A percentile compares a stretch with the other conserved stretches of the same genome.
These are phyloP conservation scores for Geotrichum fermentans DNA, from an alignment of 1,139 yeast species.

Conservation along the genomic window DNA sequence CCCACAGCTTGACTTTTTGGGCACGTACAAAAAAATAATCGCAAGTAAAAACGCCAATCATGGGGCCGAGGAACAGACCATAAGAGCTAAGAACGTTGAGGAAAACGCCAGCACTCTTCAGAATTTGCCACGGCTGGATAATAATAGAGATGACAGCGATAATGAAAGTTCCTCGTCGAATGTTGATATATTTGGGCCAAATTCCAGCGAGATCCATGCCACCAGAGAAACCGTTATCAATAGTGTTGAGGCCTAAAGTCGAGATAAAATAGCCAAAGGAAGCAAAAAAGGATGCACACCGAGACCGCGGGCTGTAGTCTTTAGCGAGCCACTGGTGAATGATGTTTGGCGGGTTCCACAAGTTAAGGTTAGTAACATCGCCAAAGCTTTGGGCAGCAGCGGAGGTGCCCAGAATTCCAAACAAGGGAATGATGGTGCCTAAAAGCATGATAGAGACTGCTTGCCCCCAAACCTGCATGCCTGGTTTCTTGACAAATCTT, in stretches of 20 bases:
- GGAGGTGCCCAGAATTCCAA: constrained; percentile 40
- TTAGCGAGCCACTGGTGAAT: constrained; percentile 36
- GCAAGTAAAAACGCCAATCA: constrained; percentile 42
- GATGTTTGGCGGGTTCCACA: constrained; percentile 39
- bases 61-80: constrained; percentile 45
- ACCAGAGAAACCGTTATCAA: constrained; percentile 44
- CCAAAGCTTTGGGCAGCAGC: constrained; percentile 35
- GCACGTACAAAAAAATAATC: constrained; percentile 42
- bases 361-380: constrained; percentile 22
- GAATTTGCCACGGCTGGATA: constrained; percentile 41
- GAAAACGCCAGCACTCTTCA: constrained; percentile 40
- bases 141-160: constrained; percentile 37
- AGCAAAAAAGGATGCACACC: constrained; percentile 42
- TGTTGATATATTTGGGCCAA: constrained; percentile 45
- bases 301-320: constrained; percentile 34
- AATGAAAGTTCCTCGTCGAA: constrained; percentile 37
- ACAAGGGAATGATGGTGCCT: constrained; percentile 41
- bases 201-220: constrained; percentile 45
- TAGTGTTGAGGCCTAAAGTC: constrained; percentile 39
- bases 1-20: constrained; percentile 35
- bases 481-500: constrained; percentile 36
- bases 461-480: constrained; percentile 29
- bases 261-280: constrained; percentile 38
- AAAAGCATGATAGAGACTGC: constrained; percentile 31
- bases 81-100: constrained; percentile 45